Base-by-base conservation (phyloP, 805 yeast genomes). In the Candida chauliodis region DNA sequence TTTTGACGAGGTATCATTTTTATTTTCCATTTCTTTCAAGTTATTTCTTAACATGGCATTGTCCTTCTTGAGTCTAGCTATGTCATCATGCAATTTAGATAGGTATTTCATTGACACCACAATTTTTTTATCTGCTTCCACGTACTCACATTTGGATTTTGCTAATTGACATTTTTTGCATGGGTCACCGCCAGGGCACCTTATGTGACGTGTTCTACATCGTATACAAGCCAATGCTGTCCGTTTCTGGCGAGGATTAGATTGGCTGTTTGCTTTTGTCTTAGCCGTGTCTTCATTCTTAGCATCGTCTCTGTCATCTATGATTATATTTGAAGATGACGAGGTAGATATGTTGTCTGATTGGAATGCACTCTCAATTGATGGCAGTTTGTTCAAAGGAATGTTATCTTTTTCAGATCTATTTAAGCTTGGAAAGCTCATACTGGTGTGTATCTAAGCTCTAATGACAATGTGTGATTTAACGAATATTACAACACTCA, bases 161-260 rank as follows among this genome's bases (percentile, higher is more conserved):
- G 82, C 76, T 34, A 69, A 53, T 10, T 57, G 58, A 53, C 93
- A 84, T 50, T 79, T 79, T 36, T 64, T 57, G 54, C 93, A 84
- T 0, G 89, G 88, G 34, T 79, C 75, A 1, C 86, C 87, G 2
- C 89, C 89, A 10, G 87, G 87, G 52, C 93, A 84, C 45, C 83
- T 75, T 30, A 81, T 77, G 57, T 84, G 93, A 37, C 88, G 69
- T 34, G 76, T 72, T 22, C 91, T 67, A 53, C 93, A 84, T 31
- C 86, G 61, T 2, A 75, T 73, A 55, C 91, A 84, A 5, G 74
- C 74, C 30, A 66, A 48, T n/a, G 60, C 48, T 7, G 63, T 61
- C 27, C 71, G 45, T 40, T 64, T 66, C 20, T 50, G 61, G 21
- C 45, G 27, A 40, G 32, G 30, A n/a, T 23, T 26, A 7, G 30